Evolutionary conservation across 139 green algal species (phyloP).

Genomic region (Chlorella sp.): DNA sequence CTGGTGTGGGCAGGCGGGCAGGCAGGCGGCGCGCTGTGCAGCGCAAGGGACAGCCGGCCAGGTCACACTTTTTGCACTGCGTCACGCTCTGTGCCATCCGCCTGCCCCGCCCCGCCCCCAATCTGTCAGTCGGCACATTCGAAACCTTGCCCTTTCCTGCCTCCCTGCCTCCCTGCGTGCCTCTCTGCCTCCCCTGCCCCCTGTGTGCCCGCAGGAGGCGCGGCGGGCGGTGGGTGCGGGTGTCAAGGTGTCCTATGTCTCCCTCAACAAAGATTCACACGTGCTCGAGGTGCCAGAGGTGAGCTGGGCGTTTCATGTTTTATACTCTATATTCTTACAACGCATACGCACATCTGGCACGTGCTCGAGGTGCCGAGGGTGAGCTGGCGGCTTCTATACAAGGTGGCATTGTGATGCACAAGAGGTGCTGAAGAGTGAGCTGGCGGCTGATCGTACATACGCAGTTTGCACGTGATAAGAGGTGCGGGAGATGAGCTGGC

Average conservation of each 20-base stretch:
- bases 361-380: too few species aligned
- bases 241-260: conserved; percentile 68
- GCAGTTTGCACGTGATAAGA: neutral
- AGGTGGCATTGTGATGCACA: too few species aligned
- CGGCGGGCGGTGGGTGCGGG: neutral
- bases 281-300: conserved; percentile 64
- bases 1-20: too few species aligned
- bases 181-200: neutral
- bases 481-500: too few species aligned
- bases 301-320: neutral
- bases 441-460: neutral
- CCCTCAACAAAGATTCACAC: conserved; percentile 90
- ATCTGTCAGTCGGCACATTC: neutral
- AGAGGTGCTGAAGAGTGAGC: too few species aligned
- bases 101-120: neutral
- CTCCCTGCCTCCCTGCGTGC: neutral
- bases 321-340: neutral
- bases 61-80: neutral
- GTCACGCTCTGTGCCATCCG: too few species aligned
- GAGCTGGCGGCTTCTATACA: too few species aligned
- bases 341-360: neutral
- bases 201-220: conserved; percentile 26
- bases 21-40: neutral
- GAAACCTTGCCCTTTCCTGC: neutral
- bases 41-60: too few species aligned